A percentile compares a stretch with the other conserved stretches of the same genome.
These are phyloP conservation scores for Xerocomus nothofagi DNA, from an alignment of 1,284 basidiomycete species.

Conservation along the genomic window DNA sequence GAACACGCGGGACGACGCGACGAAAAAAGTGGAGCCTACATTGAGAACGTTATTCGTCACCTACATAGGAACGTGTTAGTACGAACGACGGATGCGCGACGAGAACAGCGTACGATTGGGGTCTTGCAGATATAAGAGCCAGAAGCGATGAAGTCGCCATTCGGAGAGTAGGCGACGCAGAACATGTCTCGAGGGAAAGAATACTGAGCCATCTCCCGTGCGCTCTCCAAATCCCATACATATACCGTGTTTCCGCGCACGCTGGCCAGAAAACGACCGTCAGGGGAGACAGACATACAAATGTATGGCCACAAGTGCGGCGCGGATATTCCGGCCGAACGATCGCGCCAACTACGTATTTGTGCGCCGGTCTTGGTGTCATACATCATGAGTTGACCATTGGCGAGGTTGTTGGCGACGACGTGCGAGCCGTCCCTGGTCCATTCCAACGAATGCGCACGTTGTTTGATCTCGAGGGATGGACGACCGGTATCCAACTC, in stretches of 20 bases:
- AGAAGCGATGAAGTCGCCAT: constrained; percentile 22
- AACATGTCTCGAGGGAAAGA: constrained; percentile 27
- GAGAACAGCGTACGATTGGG: constrained; percentile 14
- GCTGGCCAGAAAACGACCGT: constrained; percentile 20
- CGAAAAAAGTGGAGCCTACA: constrained; percentile 7
- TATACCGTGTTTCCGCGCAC: constrained; percentile 22
- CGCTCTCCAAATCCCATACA: constrained; percentile 21
- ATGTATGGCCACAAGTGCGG: constrained; percentile 25
- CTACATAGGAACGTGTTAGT: constrained; percentile 11
- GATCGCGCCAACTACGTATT: constrained; percentile 26
- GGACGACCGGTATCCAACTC: constrained; percentile 19
- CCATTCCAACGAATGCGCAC: constrained; percentile 27
- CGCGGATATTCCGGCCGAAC: not conserved
- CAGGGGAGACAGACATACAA: constrained; percentile 26
- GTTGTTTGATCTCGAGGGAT: constrained; percentile 29
- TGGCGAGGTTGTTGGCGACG: constrained; percentile 25
- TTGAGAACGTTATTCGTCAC: not conserved
- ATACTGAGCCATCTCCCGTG: constrained; percentile 21
- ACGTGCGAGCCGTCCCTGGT: constrained; percentile 24
- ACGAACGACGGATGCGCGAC: not conserved
- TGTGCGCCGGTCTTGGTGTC: constrained; percentile 21
- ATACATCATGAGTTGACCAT: constrained; percentile 28
- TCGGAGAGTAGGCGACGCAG: constrained; percentile 28
- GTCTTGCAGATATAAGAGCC: constrained; percentile 21
- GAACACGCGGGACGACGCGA: not conserved